Evolutionary conservation across 2,329 filamentous ascomycete species (phyloP), one percentile per base, ranked within the genome.

Genomic region (Botrytis galanthina): DNA sequence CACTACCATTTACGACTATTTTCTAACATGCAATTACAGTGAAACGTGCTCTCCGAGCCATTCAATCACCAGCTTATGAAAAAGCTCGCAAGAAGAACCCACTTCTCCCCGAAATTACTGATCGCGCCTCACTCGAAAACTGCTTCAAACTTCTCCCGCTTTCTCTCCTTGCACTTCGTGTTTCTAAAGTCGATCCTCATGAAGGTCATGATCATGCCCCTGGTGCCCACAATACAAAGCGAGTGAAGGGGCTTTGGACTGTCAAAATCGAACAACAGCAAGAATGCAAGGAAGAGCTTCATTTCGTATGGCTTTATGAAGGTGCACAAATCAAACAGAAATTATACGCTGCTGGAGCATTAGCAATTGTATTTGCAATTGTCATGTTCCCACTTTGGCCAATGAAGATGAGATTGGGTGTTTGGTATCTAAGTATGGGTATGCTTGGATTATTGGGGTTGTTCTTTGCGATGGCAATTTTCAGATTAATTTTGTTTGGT

Each of bases 361-460:
- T 99, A 63, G 85, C 93, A 18, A 84, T 91, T 75, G 95, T 99
- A 80, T 95, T 99, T 80, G 89, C 93, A 22, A 86, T 98, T 37
- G 95, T 99, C 74, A 90, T 98, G 80, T 99, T 99, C 86, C 96
- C 96, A 16, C 88, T 99, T 73, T 99, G 96, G 96, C 96, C 96
- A 1, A 88, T 97, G 75, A 90, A 94, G 82, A 85, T 99, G 84
- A 90, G 96, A 79, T 91, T 96, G 79, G 96, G 95, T 71, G 96
- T 98, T 67, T 99, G 97, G 93, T 98, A 99, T 83, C 87, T 98
- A 60, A 96, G 93, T 82, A 97, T 97, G 90, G 95, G 92, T 74
- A 92, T 97, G 88, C 87, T 99, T 77, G 92, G 93, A 61, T 86
- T 98, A 44, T 89, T 99, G 63, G 96, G 93, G 73, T 85, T 97